Evolutionary conservation across 176 grass and related monocot species (phyloP).

Genomic region (sorghum (Sorghum bicolor)): DNA sequence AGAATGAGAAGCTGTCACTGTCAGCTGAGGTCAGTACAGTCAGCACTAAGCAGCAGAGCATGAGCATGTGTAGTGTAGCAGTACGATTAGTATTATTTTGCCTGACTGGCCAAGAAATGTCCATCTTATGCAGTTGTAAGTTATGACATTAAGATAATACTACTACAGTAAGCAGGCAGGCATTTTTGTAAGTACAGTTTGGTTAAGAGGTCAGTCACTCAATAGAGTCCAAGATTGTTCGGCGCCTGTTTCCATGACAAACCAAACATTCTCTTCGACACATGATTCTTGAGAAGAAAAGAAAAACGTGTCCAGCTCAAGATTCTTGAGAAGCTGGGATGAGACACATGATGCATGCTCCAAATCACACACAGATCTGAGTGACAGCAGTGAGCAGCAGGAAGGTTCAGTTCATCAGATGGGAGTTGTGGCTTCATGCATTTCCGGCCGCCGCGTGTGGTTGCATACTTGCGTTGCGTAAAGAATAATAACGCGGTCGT

Average conservation of each 20-base stretch:
- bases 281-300: too few species aligned
- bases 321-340: background rate
- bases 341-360: background rate
- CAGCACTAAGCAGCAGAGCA: background rate
- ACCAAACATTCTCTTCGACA: constrained; percentile 24
- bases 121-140: background rate
- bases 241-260: background rate
- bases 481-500: background rate
- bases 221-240: background rate
- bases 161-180: too few species aligned
- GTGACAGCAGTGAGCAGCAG: background rate
- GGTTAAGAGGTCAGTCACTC: background rate
- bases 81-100: background rate
- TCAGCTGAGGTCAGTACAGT: background rate
- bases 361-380: background rate
- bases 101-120: background rate
- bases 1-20: background rate
- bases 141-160: background rate
- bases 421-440: background rate
- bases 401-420: background rate
- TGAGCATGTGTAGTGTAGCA: background rate
- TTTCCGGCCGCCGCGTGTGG: background rate
- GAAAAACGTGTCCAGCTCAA: background rate
- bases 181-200: background rate
- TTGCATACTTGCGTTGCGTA: background rate